phyloP scores from a whole-genome alignment of 441 rosid species.

The Capsella rubella region DNA sequence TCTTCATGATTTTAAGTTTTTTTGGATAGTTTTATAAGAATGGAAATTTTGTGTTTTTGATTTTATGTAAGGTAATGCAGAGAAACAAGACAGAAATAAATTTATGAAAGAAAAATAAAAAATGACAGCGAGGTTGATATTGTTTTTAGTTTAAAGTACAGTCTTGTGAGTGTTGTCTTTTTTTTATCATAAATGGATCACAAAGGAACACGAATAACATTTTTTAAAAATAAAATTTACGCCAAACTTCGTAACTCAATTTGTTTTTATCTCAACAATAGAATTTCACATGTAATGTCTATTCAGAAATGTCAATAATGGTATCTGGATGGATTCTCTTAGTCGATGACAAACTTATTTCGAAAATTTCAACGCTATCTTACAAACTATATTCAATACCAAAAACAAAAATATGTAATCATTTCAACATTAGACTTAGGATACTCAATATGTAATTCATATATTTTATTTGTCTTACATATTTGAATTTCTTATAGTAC shows the following conservation, averaged over 20 bases:
- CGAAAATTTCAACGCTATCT: slow-evolving; percentile 32
- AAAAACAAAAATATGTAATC: not conserved
- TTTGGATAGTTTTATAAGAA: not conserved
- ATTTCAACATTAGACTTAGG: not conserved
- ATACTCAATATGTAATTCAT: not conserved
- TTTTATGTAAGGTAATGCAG: slow-evolving; percentile 9
- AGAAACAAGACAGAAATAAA: slow-evolving; percentile 38
- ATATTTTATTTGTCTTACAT: not conserved
- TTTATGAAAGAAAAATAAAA: slow-evolving; percentile 39
- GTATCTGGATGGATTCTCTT: slow-evolving; percentile 16
- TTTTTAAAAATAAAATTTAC: slow-evolving; percentile 1
- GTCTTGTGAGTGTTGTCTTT: slow-evolving; percentile 40
- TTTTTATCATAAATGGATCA: slow-evolving; percentile 39
- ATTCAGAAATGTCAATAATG: slow-evolving; percentile 36
- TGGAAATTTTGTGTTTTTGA: not conserved
- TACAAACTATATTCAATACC: slow-evolving; percentile 20
- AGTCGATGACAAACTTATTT: slow-evolving; percentile 30
- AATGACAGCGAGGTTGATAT: slow-evolving; percentile 36
- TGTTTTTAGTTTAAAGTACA: slow-evolving; percentile 36
- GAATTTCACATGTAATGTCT: slow-evolving; percentile 39
- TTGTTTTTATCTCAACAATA: slow-evolving; percentile 33
- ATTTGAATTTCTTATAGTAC: not conserved
- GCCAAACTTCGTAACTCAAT: slow-evolving; percentile 13
- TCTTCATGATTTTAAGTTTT: not conserved
- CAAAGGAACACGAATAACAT: slow-evolving; percentile 19